Base-by-base conservation (phyloP, 331 rosid genomes). In the Malus hybrid region DNA sequence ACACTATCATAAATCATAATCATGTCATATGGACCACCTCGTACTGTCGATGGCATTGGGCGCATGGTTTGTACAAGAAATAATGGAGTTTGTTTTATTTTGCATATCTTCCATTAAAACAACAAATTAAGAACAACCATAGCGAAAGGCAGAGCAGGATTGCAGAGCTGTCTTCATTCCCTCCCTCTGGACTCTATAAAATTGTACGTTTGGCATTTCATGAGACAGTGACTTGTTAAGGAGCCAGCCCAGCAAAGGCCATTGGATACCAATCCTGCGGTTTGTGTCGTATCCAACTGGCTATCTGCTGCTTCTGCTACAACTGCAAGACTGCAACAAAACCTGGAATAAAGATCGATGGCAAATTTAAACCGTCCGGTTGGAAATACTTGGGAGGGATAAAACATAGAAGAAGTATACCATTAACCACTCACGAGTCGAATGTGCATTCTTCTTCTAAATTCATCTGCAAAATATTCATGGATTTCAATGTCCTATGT, bases 401-500 rank as follows among this genome's bases (percentile, higher is more conserved):
- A 5, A 9, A 5, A 24, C 27, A n/a, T 27, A 24, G 18, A 6
- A 44, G 14, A 46, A 24, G n/a, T 7, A 15, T 4, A 71, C 80
- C 82, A 80, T 89, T 80, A 91, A 69, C 77, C 66, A 31, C n/a
- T 91, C 97, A 91, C 97, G 89, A 67, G 69, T 57, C 59, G 75
- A 87, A 83, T 80, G 89, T 87, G 91, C 39, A 75, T 75, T 39
- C 68, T 22, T 50, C 69, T 31, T 14, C 22, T 13, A 22, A n/a
- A 44, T 20, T 13, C 20, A 22, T 48, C 59, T 75, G 59, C 4
- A 71, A 48, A 39, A 10, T 39, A 59, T 60, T 32, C 76, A 67
- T 66, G 32, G 68, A 73, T 70, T 80, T 29, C 75, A 79, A 74
- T 80, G 85, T 75, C 83, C 71, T 65, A 60, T 78, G 73, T 74